Conservation (phyloP, 169 alveolate species). For the Toxoplasma gondii region DNA sequence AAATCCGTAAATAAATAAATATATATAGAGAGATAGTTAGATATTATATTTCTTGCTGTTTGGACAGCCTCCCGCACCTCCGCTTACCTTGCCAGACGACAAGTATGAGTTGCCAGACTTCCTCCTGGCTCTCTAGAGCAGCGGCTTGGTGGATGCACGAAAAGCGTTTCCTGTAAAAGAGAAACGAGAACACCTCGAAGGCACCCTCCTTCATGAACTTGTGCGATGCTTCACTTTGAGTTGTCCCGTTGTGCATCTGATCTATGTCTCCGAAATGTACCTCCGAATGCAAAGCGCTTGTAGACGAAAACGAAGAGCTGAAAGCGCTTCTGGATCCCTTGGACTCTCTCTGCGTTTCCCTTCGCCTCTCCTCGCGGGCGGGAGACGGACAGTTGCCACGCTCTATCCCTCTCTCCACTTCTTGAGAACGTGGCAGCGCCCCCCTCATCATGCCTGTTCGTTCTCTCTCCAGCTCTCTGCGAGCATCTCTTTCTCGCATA, state of each 20-base stretch:
- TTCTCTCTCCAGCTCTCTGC: background rate
- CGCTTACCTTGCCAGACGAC: constrained; percentile 37
- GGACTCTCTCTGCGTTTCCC: background rate
- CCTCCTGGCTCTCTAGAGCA: constrained; percentile 24
- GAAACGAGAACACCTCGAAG: constrained; percentile 6
- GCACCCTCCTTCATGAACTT: constrained; percentile 26
- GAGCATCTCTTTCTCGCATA: background rate
- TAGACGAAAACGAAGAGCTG: background rate
- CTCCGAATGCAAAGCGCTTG: background rate
- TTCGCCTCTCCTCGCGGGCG: background rate
- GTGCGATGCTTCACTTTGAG: background rate
- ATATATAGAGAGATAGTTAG: background rate
- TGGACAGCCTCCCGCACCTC: too few relatives aligned
- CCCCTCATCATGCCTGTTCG: background rate
- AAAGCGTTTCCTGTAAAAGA: constrained; percentile 1
- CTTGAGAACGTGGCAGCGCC: too few relatives aligned
- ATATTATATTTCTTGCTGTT: too few relatives aligned
- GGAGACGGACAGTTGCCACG: too few relatives aligned
- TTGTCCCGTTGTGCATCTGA: background rate
- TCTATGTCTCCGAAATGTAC: background rate
- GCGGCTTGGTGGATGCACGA: constrained; percentile 13
- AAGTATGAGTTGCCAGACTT: constrained; percentile 24
- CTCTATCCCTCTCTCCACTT: too few relatives aligned
- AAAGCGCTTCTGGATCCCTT: background rate
- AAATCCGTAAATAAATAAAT: background rate